phyloP scores from a whole-genome alignment of 306 rosid genomes.

The Hippophae gyantsensis region DNA sequence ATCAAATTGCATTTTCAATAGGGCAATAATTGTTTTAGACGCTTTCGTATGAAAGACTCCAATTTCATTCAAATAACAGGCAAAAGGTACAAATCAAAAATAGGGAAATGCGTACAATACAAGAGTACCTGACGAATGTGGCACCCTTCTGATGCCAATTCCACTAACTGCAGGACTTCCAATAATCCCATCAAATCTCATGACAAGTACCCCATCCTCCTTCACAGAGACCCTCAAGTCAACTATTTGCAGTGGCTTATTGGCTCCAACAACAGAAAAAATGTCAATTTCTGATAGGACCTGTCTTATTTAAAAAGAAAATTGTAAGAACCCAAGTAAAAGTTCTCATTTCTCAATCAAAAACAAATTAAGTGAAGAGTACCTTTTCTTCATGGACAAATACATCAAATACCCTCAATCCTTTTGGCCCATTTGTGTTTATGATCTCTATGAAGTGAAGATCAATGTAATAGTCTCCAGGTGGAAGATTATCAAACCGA shows the following conservation, averaged over 20 bases:
- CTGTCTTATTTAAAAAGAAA: constrained; percentile 32
- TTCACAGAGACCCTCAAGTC: constrained; percentile 49
- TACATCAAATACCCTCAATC: constrained; percentile 70
- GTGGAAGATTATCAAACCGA: constrained; percentile 47
- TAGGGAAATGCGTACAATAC: background rate
- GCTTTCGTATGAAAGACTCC: background rate
- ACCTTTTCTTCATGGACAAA: constrained; percentile 75
- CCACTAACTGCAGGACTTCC: constrained; percentile 81
- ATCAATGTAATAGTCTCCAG: constrained; percentile 61
- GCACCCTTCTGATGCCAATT: constrained; percentile 57
- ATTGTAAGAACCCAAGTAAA: constrained; percentile 6
- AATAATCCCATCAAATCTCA: constrained; percentile 66
- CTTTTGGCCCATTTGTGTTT: constrained; percentile 74
- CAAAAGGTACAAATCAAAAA: constrained; percentile 1
- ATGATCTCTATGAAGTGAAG: constrained; percentile 77
- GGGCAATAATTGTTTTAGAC: background rate
- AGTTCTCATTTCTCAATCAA: too few relatives aligned
- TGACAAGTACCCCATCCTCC: constrained; percentile 47
- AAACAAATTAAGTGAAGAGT: too few relatives aligned
- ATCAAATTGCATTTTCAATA: constrained; percentile 1
- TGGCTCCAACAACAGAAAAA: constrained; percentile 73
- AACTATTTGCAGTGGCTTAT: constrained; percentile 58
- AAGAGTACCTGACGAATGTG: constrained; percentile 38
- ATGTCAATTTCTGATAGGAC: constrained; percentile 69
- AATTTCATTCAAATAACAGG: background rate